Conservation (phyloP, 2,329 filamentous ascomycete species). For the Coleophoma eucalyptorum region DNA sequence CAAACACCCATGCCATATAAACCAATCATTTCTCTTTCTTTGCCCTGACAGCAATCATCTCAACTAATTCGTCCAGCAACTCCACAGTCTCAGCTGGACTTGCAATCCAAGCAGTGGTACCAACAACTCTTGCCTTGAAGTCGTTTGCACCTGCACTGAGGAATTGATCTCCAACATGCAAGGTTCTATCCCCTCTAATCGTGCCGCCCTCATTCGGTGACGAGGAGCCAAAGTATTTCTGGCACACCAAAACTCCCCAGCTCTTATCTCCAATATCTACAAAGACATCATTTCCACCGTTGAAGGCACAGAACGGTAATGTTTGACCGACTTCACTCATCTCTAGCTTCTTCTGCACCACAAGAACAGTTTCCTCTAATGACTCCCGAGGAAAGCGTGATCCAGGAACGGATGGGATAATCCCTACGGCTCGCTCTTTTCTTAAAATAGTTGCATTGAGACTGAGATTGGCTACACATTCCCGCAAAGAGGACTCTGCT, state of each 20-base stretch:
- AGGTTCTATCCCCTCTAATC: constrained; percentile 71
- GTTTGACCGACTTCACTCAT: constrained; percentile 62
- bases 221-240: constrained; percentile 76
- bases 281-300: constrained; percentile 95
- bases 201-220: constrained; percentile 11
- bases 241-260: constrained; percentile 90
- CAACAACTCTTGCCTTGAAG: constrained; percentile 89
- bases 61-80: constrained; percentile 77
- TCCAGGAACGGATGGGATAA: constrained; percentile 61
- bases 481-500: constrained; percentile 77
- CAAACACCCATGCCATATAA: no score
- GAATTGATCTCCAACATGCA: constrained; percentile 97
- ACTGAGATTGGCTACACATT: constrained; percentile 76
- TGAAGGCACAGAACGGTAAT: constrained; percentile 95
- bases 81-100: constrained; percentile 88
- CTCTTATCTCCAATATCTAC: constrained; percentile 98
- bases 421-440: constrained; percentile 83
- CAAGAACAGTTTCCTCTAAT: constrained; percentile 91
- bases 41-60: constrained; percentile 31
- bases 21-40: background rate
- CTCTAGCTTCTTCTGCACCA: constrained; percentile 90
- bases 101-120: constrained; percentile 96
- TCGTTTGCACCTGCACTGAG: constrained; percentile 93
- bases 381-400: constrained; percentile 78
- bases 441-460: constrained; percentile 78